A percentile compares a stretch with the other conserved stretches of the same genome.
These are phyloP conservation scores for Exserohilum turcica DNA, from an alignment of 2,329 filamentous ascomycete genomes.

Conservation along the genomic window DNA sequence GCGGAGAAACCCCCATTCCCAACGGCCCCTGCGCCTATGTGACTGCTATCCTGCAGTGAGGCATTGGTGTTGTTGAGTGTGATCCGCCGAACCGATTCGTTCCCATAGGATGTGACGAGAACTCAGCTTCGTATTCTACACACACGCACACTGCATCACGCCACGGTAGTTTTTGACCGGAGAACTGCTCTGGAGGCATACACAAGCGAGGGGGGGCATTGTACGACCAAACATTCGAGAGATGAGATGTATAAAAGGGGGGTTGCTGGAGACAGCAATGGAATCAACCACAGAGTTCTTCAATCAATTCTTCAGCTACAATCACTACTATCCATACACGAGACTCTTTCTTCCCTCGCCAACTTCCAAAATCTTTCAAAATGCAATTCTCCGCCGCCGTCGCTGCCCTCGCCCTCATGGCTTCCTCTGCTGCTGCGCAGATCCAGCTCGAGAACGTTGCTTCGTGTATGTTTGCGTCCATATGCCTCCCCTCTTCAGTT, in stretches of 20 bases:
- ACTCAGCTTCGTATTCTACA: constrained; percentile 3
- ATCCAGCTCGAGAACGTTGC: constrained; percentile 8
- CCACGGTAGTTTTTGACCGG: no score
- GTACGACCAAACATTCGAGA: neutral
- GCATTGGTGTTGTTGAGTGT: neutral
- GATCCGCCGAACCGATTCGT: neutral
- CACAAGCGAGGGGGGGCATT: neutral
- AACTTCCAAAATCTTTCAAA: neutral
- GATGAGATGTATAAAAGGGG: constrained; percentile 1
- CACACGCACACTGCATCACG: no score
- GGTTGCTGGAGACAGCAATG: neutral
- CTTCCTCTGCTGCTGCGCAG: constrained; percentile 7
- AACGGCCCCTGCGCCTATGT: neutral
- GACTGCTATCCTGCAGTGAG: neutral
- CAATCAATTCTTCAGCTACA: neutral
- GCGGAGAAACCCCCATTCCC: neutral
- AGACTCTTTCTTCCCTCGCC: neutral
- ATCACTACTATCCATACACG: neutral
- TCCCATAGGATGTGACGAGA: no score
- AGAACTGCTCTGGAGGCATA: neutral
- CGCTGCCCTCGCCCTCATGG: constrained; percentile 8
- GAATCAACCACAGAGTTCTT: neutral
- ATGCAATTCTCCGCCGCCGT: constrained; percentile 11
- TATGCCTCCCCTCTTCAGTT: no score
- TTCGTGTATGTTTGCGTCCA: constrained; percentile 9